Evolutionary conservation across 352 stramenopile genomes (phyloP).

Genomic region (Phytophthora boehmeriae): DNA sequence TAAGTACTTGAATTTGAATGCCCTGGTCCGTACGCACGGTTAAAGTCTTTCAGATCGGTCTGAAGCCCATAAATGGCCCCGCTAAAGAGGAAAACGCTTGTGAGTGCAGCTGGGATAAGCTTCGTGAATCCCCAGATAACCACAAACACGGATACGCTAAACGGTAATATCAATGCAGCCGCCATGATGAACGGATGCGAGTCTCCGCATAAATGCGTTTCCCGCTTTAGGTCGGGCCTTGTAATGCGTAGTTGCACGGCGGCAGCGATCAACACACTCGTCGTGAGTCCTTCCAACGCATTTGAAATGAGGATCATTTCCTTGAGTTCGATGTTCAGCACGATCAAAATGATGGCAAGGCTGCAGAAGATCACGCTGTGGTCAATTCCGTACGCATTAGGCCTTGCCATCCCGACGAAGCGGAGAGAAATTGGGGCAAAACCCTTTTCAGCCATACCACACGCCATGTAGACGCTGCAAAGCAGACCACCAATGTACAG

Average conservation of each 20-base stretch:
- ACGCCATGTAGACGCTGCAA: constrained; percentile 57
- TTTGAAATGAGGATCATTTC: constrained; percentile 67
- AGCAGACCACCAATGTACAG: constrained; percentile 55
- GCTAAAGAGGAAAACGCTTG: constrained; percentile 52
- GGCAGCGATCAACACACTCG: constrained; percentile 45
- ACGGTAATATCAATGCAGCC: constrained; percentile 39
- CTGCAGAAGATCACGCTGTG: constrained; percentile 59
- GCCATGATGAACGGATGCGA: constrained; percentile 35
- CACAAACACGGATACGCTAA: constrained; percentile 39
- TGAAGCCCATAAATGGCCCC: constrained; percentile 57
- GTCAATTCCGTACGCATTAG: constrained; percentile 33
- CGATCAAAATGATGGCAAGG: constrained; percentile 61
- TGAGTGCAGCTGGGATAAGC: constrained; percentile 47
- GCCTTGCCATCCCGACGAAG: constrained; percentile 36
- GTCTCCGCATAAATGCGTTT: constrained; percentile 52
- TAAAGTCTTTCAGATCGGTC: constrained; percentile 54
- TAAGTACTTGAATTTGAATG: constrained; percentile 15
- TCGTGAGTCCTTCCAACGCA: constrained; percentile 49
- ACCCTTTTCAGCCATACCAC: constrained; percentile 55
- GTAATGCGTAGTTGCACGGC: constrained; percentile 48
- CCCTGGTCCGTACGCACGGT: constrained; percentile 23
- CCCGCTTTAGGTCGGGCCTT: constrained; percentile 35
- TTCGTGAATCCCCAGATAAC: constrained; percentile 46
- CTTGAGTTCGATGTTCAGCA: constrained; percentile 55
- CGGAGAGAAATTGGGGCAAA: constrained; percentile 53